phyloP scores from a whole-genome alignment of 2,329 filamentous ascomycete genomes.

The Stagonosporopsis tanaceti region DNA sequence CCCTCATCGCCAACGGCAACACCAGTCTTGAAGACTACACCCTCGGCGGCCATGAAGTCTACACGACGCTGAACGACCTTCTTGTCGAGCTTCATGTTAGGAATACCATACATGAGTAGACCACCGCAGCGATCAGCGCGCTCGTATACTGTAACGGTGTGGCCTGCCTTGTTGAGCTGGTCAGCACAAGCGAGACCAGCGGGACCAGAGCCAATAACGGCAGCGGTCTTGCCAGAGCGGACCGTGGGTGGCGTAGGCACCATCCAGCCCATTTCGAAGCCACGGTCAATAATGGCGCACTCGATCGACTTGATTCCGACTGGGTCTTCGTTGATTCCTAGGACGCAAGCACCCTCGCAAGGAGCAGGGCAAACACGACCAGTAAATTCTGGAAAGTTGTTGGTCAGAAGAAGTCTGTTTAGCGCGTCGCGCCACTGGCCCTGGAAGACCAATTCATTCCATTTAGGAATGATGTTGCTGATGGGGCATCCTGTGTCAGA shows the following conservation, averaged over 20 bases:
- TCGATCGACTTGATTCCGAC: conserved; percentile 99
- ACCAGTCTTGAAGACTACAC: conserved; percentile 80
- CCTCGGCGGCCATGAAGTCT: conserved; percentile 92
- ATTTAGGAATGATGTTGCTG: conserved; percentile 97
- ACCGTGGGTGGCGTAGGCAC: conserved; percentile 78
- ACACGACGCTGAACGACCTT: conserved; percentile 94
- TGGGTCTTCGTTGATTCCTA: conserved; percentile 96
- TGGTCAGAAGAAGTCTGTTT: conserved; percentile 91
- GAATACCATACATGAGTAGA: conserved; percentile 97
- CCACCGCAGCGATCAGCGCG: conserved; percentile 89
- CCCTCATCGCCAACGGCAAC: conserved; percentile 81
- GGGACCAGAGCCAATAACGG: conserved; percentile 90
- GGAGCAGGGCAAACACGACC: conserved; percentile 96
- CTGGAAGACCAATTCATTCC: conserved; percentile 78
- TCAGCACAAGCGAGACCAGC: conserved; percentile 90
- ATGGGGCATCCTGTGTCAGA: conserved; percentile 96
- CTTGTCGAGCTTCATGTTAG: conserved; percentile 99
- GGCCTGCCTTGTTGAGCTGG: conserved; percentile 92
- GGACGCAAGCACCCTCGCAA: conserved; percentile 93
- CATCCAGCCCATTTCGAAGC: conserved; percentile 99
- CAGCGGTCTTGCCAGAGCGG: conserved; percentile 87
- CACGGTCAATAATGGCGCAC: conserved; percentile 96
- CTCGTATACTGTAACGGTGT: conserved; percentile 89
- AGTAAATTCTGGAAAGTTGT: conserved; percentile 98
- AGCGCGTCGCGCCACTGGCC: conserved; percentile 87